phyloP scores from a whole-genome alignment of 805 yeast species.

The Wickerhamomyces rabaulensis region DNA sequence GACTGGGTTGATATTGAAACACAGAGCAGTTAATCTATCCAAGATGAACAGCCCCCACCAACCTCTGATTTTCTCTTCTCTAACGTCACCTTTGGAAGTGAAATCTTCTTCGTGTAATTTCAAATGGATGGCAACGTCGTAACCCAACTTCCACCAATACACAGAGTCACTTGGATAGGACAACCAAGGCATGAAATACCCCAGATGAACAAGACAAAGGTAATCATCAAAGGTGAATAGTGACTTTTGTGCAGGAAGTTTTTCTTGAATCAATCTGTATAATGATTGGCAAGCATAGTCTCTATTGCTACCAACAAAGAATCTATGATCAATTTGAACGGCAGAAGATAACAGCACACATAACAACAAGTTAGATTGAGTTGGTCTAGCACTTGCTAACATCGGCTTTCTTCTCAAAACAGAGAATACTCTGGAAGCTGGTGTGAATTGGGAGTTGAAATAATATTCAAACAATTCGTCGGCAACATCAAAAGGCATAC shows the following conservation, averaged over 20 bases:
- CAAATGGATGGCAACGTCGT: slow-evolving; percentile 7
- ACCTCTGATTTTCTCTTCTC: slow-evolving; percentile 34
- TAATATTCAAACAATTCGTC: slow-evolving; percentile 19
- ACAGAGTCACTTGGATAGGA: slow-evolving; percentile 20
- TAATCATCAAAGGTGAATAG: slow-evolving; percentile 18
- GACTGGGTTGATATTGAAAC: slow-evolving; percentile 29
- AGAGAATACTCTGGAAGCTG: slow-evolving; percentile 19
- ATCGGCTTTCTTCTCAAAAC: slow-evolving; percentile 17
- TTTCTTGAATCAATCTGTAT: slow-evolving; percentile 15
- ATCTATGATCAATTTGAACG: slow-evolving; percentile 18
- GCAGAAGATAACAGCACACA: slow-evolving; percentile 16
- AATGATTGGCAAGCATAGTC: slow-evolving; percentile 14
- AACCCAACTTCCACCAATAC: slow-evolving; percentile 21
- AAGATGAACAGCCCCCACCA: slow-evolving; percentile 38
- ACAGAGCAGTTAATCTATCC: slow-evolving; percentile 33
- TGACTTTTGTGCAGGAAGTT: slow-evolving; percentile 6
- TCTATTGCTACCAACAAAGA: slow-evolving; percentile 19
- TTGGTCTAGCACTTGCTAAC: slow-evolving; percentile 11
- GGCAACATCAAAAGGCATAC: slow-evolving; percentile 17
- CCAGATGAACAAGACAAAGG: slow-evolving; percentile 16
- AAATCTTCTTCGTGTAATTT: slow-evolving; percentile 6
- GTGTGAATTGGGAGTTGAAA: slow-evolving; percentile 13
- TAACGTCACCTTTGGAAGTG: slow-evolving; percentile 15
- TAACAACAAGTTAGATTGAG: slow-evolving; percentile 15
- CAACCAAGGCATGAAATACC: slow-evolving; percentile 23